phyloP scores from a whole-genome alignment of 73 alveolate genomes.

The Stentor coeruleus region DNA sequence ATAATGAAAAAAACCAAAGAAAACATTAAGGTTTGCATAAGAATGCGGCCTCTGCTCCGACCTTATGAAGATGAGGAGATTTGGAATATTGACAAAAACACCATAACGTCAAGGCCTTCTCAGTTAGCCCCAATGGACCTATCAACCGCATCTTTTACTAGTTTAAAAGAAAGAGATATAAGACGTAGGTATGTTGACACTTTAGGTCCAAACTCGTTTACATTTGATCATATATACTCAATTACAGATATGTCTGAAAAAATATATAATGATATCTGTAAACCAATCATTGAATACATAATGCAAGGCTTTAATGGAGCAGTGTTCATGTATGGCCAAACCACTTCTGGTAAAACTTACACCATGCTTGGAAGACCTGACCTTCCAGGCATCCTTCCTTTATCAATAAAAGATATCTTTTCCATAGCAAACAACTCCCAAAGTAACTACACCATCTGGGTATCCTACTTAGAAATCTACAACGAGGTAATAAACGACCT shows the following conservation, averaged over 20 bases:
- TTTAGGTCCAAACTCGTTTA: conserved; percentile 39
- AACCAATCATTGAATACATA: conserved; percentile 80
- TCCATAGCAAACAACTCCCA: conserved; percentile 58
- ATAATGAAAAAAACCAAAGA: conserved; percentile 15
- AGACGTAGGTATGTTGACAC: not conserved
- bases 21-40: conserved; percentile 83
- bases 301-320: conserved; percentile 91
- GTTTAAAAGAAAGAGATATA: conserved; percentile 18
- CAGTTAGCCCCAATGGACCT: not conserved
- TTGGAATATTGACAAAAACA: conserved; percentile 88
- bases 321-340: conserved; percentile 93
- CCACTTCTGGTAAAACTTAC: conserved; percentile 95
- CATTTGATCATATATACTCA: conserved; percentile 79
- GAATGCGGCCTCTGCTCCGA: conserved; percentile 92
- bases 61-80: conserved; percentile 94
- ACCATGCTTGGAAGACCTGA: conserved; percentile 97
- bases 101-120: conserved; percentile 11
- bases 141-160: not conserved
- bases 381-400: conserved; percentile 93
- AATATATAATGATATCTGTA: conserved; percentile 85
- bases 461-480: conserved; percentile 89
- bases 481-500: conserved; percentile 93
- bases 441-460: conserved; percentile 68
- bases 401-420: conserved; percentile 87
- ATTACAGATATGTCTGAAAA: conserved; percentile 74